Conservation (phyloP, 768 basidiomycete genomes). For the Trichaptum fuscoviolaceum region DNA sequence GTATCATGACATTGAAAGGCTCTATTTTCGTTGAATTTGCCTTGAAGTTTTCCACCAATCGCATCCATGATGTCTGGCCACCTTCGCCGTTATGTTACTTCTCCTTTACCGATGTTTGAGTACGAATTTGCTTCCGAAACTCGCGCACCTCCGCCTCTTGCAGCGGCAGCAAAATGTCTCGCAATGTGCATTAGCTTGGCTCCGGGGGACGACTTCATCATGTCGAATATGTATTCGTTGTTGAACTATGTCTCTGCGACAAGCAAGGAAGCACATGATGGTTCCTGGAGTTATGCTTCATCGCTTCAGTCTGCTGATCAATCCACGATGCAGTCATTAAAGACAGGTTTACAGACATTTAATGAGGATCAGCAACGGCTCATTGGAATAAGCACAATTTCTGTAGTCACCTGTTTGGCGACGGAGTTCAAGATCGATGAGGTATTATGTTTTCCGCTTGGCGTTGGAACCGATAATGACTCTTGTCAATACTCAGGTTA, state of each 20-base stretch:
- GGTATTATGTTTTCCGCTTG: conserved; percentile 32
- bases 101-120: conserved; percentile 84
- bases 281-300: conserved; percentile 33
- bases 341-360: conserved; percentile 57
- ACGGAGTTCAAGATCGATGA: conserved; percentile 85
- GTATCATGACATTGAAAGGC: conserved; percentile 12
- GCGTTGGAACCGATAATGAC: background rate
- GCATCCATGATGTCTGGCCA: conserved; percentile 70
- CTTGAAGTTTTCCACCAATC: conserved; percentile 69
- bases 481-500: conserved; percentile 47
- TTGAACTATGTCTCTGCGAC: conserved; percentile 87
- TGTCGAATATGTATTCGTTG: conserved; percentile 96
- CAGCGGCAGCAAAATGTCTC: conserved; percentile 85
- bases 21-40: conserved; percentile 4
- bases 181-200: conserved; percentile 87
- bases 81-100: conserved; percentile 82
- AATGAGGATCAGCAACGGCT: conserved; percentile 82
- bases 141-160: conserved; percentile 70
- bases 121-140: conserved; percentile 73
- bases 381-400: conserved; percentile 86
- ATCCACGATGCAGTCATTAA: conserved; percentile 50
- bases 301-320: conserved; percentile 35
- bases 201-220: conserved; percentile 81
- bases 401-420: conserved; percentile 82
- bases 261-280: conserved; percentile 68